These are phyloP conservation scores for Artomyces pyxidatus DNA, from an alignment of 768 basidiomycete genomes.

Conservation along the genomic window DNA sequence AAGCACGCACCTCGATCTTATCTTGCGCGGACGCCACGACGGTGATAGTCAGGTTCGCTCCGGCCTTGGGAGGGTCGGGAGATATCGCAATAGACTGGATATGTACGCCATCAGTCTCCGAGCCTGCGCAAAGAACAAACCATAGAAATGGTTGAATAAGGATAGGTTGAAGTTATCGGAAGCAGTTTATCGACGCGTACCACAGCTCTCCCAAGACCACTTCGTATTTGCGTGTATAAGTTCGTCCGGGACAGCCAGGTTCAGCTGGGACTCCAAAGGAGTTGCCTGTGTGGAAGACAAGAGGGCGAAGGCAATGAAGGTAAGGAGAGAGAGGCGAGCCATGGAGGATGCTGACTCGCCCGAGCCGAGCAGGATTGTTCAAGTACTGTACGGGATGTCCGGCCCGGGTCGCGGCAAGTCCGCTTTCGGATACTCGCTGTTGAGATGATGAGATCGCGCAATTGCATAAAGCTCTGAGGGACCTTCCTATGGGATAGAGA, in stretches of 20 bases:
- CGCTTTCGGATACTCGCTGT: too few relatives aligned
- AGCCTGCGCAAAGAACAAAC: constrained; percentile 30
- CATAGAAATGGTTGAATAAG: constrained; percentile 6
- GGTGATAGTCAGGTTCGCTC: constrained; percentile 75
- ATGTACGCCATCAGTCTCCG: constrained; percentile 38
- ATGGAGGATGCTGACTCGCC: too few relatives aligned
- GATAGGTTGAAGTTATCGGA: not conserved
- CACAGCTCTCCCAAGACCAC: constrained; percentile 70
- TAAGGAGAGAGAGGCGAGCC: constrained; percentile 21
- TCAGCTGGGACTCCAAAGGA: constrained; percentile 21
- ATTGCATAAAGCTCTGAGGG: too few relatives aligned
- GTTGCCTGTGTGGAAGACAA: constrained; percentile 20
- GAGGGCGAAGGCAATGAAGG: constrained; percentile 21
- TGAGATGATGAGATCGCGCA: too few relatives aligned
- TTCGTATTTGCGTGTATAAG: constrained; percentile 30
- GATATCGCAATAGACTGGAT: constrained; percentile 63
- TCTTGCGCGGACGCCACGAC: constrained; percentile 57
- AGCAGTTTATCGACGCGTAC: constrained; percentile 35
- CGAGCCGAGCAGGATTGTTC: too few relatives aligned
- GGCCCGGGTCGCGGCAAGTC: too few relatives aligned
- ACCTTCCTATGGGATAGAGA: too few relatives aligned
- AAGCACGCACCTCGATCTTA: constrained; percentile 51
- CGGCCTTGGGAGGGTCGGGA: constrained; percentile 88
- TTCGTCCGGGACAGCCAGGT: constrained; percentile 20
- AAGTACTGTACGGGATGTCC: too few relatives aligned